Evolutionary conservation across 306 rosid species (phyloP).

Genomic region (Malus fusca): DNA sequence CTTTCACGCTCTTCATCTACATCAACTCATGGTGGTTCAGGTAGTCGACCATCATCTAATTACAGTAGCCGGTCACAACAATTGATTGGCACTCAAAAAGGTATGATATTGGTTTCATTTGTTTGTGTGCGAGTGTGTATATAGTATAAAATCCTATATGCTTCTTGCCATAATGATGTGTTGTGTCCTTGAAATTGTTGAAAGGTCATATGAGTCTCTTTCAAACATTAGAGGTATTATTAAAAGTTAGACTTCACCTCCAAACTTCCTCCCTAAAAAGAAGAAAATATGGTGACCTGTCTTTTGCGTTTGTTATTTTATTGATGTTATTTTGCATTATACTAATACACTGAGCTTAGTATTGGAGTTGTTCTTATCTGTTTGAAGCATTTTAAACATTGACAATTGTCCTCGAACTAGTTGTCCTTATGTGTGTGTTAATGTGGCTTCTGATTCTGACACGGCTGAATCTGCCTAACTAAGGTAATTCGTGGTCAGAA

Average conservation of each 20-base stretch:
- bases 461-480: neutral
- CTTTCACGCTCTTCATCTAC: slow-evolving; percentile 37
- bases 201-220: neutral
- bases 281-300: neutral
- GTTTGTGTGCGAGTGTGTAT: neutral
- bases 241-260: neutral
- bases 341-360: neutral
- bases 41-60: slow-evolving; percentile 66
- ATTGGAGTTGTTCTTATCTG: neutral
- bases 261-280: neutral
- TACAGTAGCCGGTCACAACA: slow-evolving; percentile 61
- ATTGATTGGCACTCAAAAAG: slow-evolving; percentile 60
- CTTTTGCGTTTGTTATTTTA: neutral
- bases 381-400: slow-evolving; percentile 3
- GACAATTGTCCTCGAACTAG: neutral
- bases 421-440: neutral
- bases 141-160: neutral
- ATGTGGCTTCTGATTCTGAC: neutral
- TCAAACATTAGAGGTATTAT: neutral
- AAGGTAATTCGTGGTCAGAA: neutral
- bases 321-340: neutral
- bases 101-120: slow-evolving; percentile 27
- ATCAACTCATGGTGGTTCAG: slow-evolving; percentile 42
- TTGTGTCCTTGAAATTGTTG: neutral
- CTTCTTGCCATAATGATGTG: neutral